Evolutionary conservation across 176 grass and related monocot species (phyloP).

Genomic region (Zea luxurians): DNA sequence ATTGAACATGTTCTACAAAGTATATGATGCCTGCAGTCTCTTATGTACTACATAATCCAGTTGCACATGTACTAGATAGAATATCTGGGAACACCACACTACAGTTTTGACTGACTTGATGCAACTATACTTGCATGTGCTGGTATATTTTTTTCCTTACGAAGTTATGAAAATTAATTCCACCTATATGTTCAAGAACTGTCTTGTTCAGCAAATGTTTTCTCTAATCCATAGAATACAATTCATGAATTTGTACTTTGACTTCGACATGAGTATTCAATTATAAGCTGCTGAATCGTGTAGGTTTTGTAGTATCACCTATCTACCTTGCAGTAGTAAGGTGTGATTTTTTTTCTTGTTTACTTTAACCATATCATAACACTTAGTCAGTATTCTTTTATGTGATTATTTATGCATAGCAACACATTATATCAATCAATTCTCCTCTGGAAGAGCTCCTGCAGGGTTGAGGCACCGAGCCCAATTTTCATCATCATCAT

Average conservation of each 20-base stretch:
- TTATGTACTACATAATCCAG: not conserved
- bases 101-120: conserved; percentile 13
- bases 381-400: not conserved
- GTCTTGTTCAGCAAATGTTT: not conserved
- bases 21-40: not conserved
- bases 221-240: not conserved
- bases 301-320: not conserved
- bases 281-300: not conserved
- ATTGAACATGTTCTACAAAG: conserved; percentile 3
- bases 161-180: not conserved
- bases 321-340: not conserved
- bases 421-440: not conserved
- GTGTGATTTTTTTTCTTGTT: not conserved
- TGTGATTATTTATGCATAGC: not conserved
- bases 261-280: not conserved
- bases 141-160: not conserved
- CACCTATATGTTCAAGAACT: not conserved
- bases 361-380: not conserved
- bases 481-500: too few species aligned
- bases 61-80: not conserved
- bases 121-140: not conserved
- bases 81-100: conserved; percentile 6
- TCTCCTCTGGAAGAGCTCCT: too few species aligned
- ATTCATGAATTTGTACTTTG: conserved; percentile 6
- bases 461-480: too few species aligned